Conservation (phyloP, 768 basidiomycete genomes). For the Lactifluus echinatus region DNA sequence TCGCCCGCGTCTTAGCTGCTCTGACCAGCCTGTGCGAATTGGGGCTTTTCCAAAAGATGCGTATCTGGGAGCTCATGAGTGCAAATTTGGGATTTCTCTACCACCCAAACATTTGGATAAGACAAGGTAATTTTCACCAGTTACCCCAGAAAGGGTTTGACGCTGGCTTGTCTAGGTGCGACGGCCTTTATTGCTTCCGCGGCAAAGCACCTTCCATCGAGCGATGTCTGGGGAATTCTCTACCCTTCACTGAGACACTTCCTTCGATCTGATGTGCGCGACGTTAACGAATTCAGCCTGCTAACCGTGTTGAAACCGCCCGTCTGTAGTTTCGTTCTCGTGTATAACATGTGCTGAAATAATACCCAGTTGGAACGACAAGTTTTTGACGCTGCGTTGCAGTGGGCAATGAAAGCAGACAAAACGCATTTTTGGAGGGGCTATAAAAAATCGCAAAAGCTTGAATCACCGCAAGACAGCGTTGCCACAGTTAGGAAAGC, state of each 20-base stretch:
- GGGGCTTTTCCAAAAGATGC: slow-evolving; percentile 85
- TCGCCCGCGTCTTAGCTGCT: slow-evolving; percentile 81
- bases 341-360: neutral
- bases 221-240: slow-evolving; percentile 95
- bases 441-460: slow-evolving; percentile 40
- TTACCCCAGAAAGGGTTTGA: neutral
- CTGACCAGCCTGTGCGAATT: slow-evolving; percentile 86
- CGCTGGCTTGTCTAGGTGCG: slow-evolving; percentile 44
- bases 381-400: slow-evolving; percentile 76
- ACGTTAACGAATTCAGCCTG: slow-evolving; percentile 67
- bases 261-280: slow-evolving; percentile 71
- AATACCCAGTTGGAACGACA: slow-evolving; percentile 45
- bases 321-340: slow-evolving; percentile 36
- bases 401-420: slow-evolving; percentile 83
- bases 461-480: slow-evolving; percentile 65
- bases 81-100: slow-evolving; percentile 82
- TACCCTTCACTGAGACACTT: slow-evolving; percentile 87
- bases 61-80: slow-evolving; percentile 96
- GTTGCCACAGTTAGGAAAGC: slow-evolving; percentile 55
- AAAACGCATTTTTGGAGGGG: slow-evolving; percentile 74
- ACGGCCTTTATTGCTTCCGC: slow-evolving; percentile 84
- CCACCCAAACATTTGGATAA: slow-evolving; percentile 93
- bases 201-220: slow-evolving; percentile 68
- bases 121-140: slow-evolving; percentile 55
- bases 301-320: slow-evolving; percentile 69